A percentile compares a stretch with the other conserved stretches of the same genome.
phyloP scores from a whole-genome alignment of 2,329 filamentous ascomycete species.

The Stachybotrys echinatus region DNA sequence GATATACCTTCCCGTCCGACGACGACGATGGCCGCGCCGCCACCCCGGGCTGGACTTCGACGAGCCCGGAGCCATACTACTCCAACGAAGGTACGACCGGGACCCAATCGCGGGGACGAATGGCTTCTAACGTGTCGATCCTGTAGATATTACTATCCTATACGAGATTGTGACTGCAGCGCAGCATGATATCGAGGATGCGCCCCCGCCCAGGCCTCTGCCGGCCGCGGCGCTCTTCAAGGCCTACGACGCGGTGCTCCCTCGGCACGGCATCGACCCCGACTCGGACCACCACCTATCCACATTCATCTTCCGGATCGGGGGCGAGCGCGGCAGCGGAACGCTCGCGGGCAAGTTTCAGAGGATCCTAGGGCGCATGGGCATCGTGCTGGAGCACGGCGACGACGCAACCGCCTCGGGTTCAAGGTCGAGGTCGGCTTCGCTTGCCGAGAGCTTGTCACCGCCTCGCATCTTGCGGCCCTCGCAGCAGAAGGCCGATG shows the following conservation, averaged over 20 bases:
- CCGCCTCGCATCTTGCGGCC: background rate
- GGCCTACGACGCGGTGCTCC: slow-evolving; percentile 74
- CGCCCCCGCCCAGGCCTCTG: slow-evolving; percentile 56
- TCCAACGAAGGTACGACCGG: slow-evolving; percentile 51
- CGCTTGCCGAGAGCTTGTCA: slow-evolving; percentile 2
- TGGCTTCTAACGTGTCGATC: slow-evolving; percentile 8
- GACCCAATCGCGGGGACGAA: slow-evolving; percentile 3
- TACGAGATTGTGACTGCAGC: slow-evolving; percentile 72
- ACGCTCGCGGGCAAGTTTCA: slow-evolving; percentile 66
- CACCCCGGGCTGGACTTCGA: slow-evolving; percentile 18
- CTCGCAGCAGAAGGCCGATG: too few relatives aligned
- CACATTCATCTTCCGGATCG: slow-evolving; percentile 74
- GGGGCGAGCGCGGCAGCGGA: slow-evolving; percentile 53
- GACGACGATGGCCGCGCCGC: slow-evolving; percentile 19
- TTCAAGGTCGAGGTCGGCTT: slow-evolving; percentile 2
- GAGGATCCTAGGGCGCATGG: slow-evolving; percentile 60
- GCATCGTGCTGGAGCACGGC: slow-evolving; percentile 64
- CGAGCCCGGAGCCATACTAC: slow-evolving; percentile 39
- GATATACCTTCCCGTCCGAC: slow-evolving; percentile 13
- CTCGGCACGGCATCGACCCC: slow-evolving; percentile 62
- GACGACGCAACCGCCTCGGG: slow-evolving; percentile 17
- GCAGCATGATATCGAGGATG: slow-evolving; percentile 53
- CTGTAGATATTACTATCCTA: slow-evolving; percentile 71
- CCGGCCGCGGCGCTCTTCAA: slow-evolving; percentile 75
- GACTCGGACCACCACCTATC: slow-evolving; percentile 72